Base-by-base conservation (phyloP, 495 filamentous ascomycete species). In the Daldinia bambusicola region DNA sequence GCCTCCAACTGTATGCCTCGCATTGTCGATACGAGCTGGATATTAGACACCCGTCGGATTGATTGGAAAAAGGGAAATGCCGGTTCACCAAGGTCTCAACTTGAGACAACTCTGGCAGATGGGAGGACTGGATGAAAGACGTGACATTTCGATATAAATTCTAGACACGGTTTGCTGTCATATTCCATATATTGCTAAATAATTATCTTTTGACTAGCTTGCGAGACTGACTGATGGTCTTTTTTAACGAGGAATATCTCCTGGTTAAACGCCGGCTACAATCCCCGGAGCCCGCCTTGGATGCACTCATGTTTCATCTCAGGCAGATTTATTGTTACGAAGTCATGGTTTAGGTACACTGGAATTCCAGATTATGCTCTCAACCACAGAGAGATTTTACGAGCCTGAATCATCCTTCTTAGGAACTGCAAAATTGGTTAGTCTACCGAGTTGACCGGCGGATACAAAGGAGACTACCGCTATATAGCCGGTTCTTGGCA, bases 321-420 rank as follows among this genome's bases (percentile, higher is more conserved):
- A 5, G 34, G 34, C 9, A 36, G 34, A 36, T 6, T 36, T 6
- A 36, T 36, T 1, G 9, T 36, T 36, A 36, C 34, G 34, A 36
- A 36, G 2, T 36, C 34, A 36, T 55, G 30, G 55, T 18, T 22
- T 57, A n/a, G 34, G 16, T 20, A 9, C 32, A 26, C 32, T 38
- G 13, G 13, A 57, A 45, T 20, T 34, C 43, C 43, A 10, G 10
- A 6, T 32, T 16, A 59, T 60, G 10, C 22, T 31, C 38, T 18
- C 22, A 7, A 43, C 16, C 7, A 8, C 6, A 2, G 45, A 45
- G 16, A 22, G 6, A 45, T 30, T 5, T 22, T 43, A 34, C 2
- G 20, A 51, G 8, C 18, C 30, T 66, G 64, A 66, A 34, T 43
- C 51, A n/a, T 76, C 72, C 18, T 75, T 75, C 67, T 77, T 77